These are phyloP conservation scores for Blastobotrys peoriensis DNA, from an alignment of 805 yeast genomes.

Conservation along the genomic window DNA sequence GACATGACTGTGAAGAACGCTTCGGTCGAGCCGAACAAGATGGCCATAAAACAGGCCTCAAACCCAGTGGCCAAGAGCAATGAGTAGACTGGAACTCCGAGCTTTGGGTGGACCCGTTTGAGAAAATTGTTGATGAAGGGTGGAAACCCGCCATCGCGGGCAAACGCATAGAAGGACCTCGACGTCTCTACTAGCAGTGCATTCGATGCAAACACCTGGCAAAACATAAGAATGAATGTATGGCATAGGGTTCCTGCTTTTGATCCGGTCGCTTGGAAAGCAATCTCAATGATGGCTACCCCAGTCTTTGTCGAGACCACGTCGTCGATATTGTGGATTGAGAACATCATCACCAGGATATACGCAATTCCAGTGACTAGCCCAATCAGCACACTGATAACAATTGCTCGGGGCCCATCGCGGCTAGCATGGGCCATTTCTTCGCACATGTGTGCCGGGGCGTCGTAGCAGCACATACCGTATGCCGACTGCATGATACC, in stretches of 20 bases:
- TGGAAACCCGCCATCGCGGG: conserved; percentile 42
- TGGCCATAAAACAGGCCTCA: conserved; percentile 51
- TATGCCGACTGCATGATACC: conserved; percentile 18
- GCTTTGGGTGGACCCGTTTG: conserved; percentile 35
- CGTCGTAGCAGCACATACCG: conserved; percentile 60
- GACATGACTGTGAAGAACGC: conserved; percentile 62
- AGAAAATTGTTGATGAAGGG: background rate
- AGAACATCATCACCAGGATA: conserved; percentile 40
- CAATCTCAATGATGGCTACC: conserved; percentile 58
- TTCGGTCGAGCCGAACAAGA: conserved; percentile 56
- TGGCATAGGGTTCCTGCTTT: conserved; percentile 47
- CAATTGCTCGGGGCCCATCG: conserved; percentile 61
- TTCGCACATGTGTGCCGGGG: conserved; percentile 60
- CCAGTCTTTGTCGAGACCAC: conserved; percentile 49
- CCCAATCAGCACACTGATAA: conserved; percentile 45
- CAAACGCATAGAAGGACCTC: conserved; percentile 45
- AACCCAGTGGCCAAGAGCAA: conserved; percentile 20
- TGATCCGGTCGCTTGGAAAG: conserved; percentile 48
- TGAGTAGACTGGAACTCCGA: conserved; percentile 41
- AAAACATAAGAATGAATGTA: conserved; percentile 40
- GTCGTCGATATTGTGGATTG: conserved; percentile 46
- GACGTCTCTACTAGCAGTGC: conserved; percentile 64
- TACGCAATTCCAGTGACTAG: conserved; percentile 43
- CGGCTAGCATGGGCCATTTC: conserved; percentile 53
- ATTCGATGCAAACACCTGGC: conserved; percentile 55